Conservation (phyloP, 148 eudicot genomes). For the Pharnaceum exiguum region DNA sequence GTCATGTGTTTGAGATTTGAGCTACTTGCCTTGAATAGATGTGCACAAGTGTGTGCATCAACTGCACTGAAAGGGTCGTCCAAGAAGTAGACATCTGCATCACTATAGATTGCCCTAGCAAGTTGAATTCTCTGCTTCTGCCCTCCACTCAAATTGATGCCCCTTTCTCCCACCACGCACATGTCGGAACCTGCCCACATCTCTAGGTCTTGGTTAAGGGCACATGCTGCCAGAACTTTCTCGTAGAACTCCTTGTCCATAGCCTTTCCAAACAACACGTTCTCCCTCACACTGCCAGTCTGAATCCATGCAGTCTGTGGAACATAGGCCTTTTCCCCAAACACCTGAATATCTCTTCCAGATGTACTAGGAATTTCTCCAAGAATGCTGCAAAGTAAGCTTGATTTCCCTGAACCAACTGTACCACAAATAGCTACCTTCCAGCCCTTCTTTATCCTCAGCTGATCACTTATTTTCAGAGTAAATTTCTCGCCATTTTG, state of each 20-base stretch:
- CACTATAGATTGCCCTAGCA: conserved; percentile 73
- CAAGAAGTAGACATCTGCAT: conserved; percentile 77
- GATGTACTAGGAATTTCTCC: conserved; percentile 76
- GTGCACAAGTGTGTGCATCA: conserved; percentile 92
- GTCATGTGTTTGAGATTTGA: too few relatives aligned
- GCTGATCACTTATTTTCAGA: conserved; percentile 42
- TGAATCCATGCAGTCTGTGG: conserved; percentile 94
- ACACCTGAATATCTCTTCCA: conserved; percentile 51
- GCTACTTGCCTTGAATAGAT: conserved; percentile 65
- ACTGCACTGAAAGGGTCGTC: conserved; percentile 99
- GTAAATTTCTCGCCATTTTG: conserved; percentile 31
- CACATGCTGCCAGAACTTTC: conserved; percentile 74
- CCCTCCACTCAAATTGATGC: conserved; percentile 85
- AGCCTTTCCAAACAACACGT: conserved; percentile 71
- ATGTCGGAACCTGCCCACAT: conserved; percentile 78
- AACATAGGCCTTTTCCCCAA: conserved; percentile 77
- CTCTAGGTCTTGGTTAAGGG: conserved; percentile 62
- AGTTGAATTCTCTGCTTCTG: conserved; percentile 90
- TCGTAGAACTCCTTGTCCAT: conserved; percentile 54
- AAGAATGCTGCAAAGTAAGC: conserved; percentile 72
- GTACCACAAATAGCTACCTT: conserved; percentile 92
- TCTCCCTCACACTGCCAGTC: conserved; percentile 83
- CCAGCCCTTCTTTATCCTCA: conserved; percentile 49
- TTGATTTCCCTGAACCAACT: conserved; percentile 89
- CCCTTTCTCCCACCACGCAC: conserved; percentile 82